These are phyloP conservation scores for Paecilomyces variotii DNA, from an alignment of 2,329 filamentous ascomycete genomes.

Conservation along the genomic window DNA sequence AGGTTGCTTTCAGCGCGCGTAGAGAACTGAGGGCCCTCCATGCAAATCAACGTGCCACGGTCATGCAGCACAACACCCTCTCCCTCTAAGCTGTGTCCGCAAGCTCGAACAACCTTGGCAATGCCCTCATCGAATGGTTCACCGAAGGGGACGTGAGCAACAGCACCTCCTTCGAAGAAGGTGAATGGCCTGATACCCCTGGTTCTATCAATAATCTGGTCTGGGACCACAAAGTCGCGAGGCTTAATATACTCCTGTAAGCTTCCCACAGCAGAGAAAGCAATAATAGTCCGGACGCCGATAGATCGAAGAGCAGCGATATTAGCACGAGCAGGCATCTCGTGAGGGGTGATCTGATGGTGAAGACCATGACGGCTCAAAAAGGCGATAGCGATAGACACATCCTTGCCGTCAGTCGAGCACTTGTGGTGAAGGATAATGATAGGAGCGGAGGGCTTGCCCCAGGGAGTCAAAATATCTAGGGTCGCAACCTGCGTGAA, in stretches of 20 bases:
- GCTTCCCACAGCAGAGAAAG: slow-evolving; percentile 90
- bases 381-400: slow-evolving; percentile 63
- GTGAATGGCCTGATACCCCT: slow-evolving; percentile 93
- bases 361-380: slow-evolving; percentile 82
- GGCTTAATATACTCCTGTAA: slow-evolving; percentile 89
- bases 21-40: slow-evolving; percentile 98
- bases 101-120: slow-evolving; percentile 66
- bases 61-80: slow-evolving; percentile 83
- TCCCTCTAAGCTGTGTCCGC: slow-evolving; percentile 68
- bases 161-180: slow-evolving; percentile 76
- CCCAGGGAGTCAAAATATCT: slow-evolving; percentile 79
- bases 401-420: slow-evolving; percentile 53
- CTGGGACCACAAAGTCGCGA: slow-evolving; percentile 91
- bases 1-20: slow-evolving; percentile 92
- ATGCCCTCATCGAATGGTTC: slow-evolving; percentile 84
- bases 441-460: slow-evolving; percentile 66
- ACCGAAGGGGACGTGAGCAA: slow-evolving; percentile 93
- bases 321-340: slow-evolving; percentile 91
- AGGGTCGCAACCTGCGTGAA: slow-evolving; percentile 78
- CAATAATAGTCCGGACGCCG: slow-evolving; percentile 83
- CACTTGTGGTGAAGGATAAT: slow-evolving; percentile 81
- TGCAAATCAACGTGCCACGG: slow-evolving; percentile 79
- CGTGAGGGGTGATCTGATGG: slow-evolving; percentile 87
- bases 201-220: slow-evolving; percentile 95
- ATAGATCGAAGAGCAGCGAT: slow-evolving; percentile 92